Percentiles rank a stretch among this genome's conserved stretches.
Evolutionary conservation across 2,329 filamentous ascomycete species (phyloP).

Genomic region (Ophiosphaerella narmari): DNA sequence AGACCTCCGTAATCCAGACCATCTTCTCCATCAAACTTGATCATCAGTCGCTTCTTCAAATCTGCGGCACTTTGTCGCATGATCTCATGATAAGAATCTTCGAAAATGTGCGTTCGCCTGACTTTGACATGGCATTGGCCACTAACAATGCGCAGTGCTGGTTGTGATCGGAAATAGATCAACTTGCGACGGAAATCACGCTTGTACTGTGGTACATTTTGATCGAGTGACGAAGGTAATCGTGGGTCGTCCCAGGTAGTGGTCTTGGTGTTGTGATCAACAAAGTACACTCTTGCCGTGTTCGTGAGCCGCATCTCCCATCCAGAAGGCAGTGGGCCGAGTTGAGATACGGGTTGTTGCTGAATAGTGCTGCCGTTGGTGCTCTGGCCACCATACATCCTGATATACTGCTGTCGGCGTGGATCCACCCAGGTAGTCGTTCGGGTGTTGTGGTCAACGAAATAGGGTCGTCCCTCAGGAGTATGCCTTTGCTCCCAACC

Average conservation of each 20-base stretch:
- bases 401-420: conserved; percentile 93
- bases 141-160: conserved; percentile 90
- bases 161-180: conserved; percentile 99
- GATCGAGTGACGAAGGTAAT: conserved; percentile 91
- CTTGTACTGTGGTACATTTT: conserved; percentile 99
- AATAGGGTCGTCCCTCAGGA: conserved; percentile 92
- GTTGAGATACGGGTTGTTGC: conserved; percentile 95
- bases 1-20: conserved; percentile 97
- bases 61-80: conserved; percentile 95
- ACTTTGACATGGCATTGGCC: conserved; percentile 99
- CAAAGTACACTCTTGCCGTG: conserved; percentile 96
- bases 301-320: conserved; percentile 99
- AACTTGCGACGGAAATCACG: conserved; percentile 97
- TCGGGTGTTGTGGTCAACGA: conserved; percentile 97
- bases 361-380: conserved; percentile 79
- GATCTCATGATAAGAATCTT: conserved; percentile 98
- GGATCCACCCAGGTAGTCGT: conserved; percentile 99
- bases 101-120: conserved; percentile 93
- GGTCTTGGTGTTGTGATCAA: conserved; percentile 99
- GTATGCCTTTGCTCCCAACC: conserved; percentile 97
- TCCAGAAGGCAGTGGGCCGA: conserved; percentile 91
- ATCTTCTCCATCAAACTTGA: conserved; percentile 99
- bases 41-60: conserved; percentile 98
- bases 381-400: conserved; percentile 94
- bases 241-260: conserved; percentile 98